These are phyloP conservation scores for Yamadazyma spencermartinsiae DNA, from an alignment of 1,139 yeast genomes.

Conservation along the genomic window DNA sequence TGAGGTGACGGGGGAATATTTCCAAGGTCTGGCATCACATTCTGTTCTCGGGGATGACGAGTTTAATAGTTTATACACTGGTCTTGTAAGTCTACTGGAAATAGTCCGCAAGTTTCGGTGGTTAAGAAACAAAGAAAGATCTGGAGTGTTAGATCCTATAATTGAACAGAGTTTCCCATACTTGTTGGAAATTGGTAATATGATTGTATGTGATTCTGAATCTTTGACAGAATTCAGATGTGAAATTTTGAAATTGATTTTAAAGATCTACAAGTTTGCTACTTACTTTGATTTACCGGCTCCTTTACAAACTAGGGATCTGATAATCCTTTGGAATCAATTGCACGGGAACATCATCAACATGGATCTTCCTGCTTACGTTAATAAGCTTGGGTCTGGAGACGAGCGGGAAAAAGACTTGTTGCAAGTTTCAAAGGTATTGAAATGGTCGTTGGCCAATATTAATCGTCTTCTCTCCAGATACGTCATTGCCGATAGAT, in stretches of 20 bases:
- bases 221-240: constrained; percentile 51
- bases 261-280: constrained; percentile 80
- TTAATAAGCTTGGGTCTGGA: constrained; percentile 19
- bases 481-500: constrained; percentile 62
- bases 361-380: constrained; percentile 55
- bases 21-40: constrained; percentile 30
- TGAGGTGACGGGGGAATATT: constrained; percentile 56
- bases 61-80: constrained; percentile 66
- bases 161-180: constrained; percentile 68
- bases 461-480: constrained; percentile 71
- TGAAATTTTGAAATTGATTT: constrained; percentile 73
- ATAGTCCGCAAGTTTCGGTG: constrained; percentile 76
- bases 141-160: constrained; percentile 55
- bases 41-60: constrained; percentile 37
- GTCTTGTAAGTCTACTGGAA: constrained; percentile 74
- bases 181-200: constrained; percentile 64
- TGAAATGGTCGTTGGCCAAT: constrained; percentile 90
- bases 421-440: constrained; percentile 58
- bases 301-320: constrained; percentile 59
- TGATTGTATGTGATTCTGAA: constrained; percentile 43
- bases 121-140: constrained; percentile 63
- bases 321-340: constrained; percentile 71
- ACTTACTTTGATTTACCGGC: constrained; percentile 78
- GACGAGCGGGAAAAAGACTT: constrained; percentile 38
- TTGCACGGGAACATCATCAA: constrained; percentile 72